These are phyloP conservation scores for Physaria fendleri DNA, from an alignment of 345 rosid genomes.

Conservation along the genomic window DNA sequence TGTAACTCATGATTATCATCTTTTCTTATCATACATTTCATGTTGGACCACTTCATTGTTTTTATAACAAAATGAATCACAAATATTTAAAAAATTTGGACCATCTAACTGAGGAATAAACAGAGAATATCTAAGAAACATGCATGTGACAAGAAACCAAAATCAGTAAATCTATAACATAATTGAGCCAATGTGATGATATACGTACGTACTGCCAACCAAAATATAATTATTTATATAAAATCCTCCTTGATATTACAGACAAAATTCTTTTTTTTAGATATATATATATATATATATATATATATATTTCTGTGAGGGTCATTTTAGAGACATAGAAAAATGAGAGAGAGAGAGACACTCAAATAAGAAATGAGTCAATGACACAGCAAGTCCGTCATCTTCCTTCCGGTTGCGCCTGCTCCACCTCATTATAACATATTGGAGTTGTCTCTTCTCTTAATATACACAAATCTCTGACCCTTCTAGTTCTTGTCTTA, in stretches of 20 bases:
- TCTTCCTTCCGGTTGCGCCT: constrained; percentile 15
- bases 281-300: neutral
- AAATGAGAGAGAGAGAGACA: constrained; percentile 17
- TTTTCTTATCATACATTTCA: constrained; percentile 13
- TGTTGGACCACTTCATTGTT: constrained; percentile 23
- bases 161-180: constrained; percentile 4
- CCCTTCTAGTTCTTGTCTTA: constrained; percentile 16
- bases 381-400: constrained; percentile 14
- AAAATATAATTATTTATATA: neutral
- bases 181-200: neutral
- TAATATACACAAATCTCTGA: constrained; percentile 17
- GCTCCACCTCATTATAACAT: constrained; percentile 4
- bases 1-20: constrained; percentile 28
- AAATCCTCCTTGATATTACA: neutral
- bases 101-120: constrained; percentile 21
- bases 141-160: constrained; percentile 6
- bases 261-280: neutral
- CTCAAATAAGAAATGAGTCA: constrained; percentile 16
- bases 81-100: neutral
- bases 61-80: neutral
- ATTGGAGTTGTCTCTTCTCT: neutral
- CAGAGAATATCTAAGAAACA: constrained; percentile 14
- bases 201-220: constrained; percentile 10
- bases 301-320: neutral
- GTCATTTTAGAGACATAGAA: constrained; percentile 15